Percentiles rank a stretch among this genome's conserved stretches.
These are phyloP conservation scores for Marasmius sp. DNA, from an alignment of 1,284 basidiomycete species.

Conservation along the genomic window DNA sequence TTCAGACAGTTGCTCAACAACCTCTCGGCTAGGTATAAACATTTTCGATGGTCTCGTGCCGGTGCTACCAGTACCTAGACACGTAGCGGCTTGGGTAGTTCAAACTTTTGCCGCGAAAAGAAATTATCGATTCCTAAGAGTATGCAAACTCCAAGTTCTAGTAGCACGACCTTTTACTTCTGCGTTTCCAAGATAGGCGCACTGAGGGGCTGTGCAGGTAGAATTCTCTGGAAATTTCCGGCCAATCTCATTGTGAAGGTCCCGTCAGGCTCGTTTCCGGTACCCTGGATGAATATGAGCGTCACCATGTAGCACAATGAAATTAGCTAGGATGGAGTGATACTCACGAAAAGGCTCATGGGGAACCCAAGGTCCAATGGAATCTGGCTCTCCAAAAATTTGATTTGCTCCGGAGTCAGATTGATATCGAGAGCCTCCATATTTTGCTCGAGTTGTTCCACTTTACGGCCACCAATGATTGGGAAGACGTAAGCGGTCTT, in stretches of 20 bases:
- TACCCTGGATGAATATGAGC: not conserved
- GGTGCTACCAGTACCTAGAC: too few relatives aligned
- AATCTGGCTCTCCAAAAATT: not conserved
- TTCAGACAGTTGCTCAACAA: too few relatives aligned
- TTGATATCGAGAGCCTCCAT: conserved; percentile 2
- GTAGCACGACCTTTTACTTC: not conserved
- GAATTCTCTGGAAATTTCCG: not conserved
- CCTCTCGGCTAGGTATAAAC: too few relatives aligned
- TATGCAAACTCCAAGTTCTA: too few relatives aligned
- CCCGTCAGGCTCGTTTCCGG: not conserved
- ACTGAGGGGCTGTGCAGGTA: not conserved
- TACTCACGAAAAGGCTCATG: not conserved
- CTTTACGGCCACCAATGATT: not conserved
- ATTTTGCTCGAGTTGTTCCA: not conserved
- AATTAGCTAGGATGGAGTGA: not conserved
- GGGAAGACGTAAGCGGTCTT: conserved; percentile 5
- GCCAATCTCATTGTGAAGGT: not conserved
- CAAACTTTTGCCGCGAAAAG: too few relatives aligned
- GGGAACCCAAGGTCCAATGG: not conserved
- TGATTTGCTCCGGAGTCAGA: not conserved
- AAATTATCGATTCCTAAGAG: too few relatives aligned
- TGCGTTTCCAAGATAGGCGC: not conserved
- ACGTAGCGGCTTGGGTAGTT: too few relatives aligned
- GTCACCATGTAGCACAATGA: not conserved
- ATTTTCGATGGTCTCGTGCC: too few relatives aligned